Conservation (phyloP, 2,329 filamentous ascomycete genomes). For the Sclerotinia borealis region DNA sequence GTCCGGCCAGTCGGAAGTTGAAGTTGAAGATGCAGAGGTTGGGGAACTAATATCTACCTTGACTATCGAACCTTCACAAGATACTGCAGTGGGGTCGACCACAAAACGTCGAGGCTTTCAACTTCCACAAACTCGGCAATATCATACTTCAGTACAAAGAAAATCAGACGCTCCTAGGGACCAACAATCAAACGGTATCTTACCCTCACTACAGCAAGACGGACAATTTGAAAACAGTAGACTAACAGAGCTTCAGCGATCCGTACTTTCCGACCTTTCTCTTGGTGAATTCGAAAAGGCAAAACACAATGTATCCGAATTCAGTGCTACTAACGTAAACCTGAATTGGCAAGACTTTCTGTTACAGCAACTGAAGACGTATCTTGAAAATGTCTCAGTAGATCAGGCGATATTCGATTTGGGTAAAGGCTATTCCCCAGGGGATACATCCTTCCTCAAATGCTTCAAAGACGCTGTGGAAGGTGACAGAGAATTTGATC, state of each 20-base stretch:
- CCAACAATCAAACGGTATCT: slow-evolving; percentile 5
- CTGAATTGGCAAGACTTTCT: slow-evolving; percentile 23
- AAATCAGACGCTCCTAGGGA: not conserved
- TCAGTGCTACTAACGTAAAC: slow-evolving; percentile 9
- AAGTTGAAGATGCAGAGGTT: not conserved
- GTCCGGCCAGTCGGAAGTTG: slow-evolving; percentile 12
- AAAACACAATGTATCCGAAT: slow-evolving; percentile 11
- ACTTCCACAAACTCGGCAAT: slow-evolving; percentile 9
- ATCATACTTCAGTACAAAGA: slow-evolving; percentile 15
- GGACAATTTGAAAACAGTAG: slow-evolving; percentile 10
- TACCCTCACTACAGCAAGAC: slow-evolving; percentile 3
- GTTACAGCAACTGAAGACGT: slow-evolving; percentile 15
- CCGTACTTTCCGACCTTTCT: slow-evolving; percentile 11
- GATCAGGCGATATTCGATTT: slow-evolving; percentile 33
- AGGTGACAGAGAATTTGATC: slow-evolving; percentile 16
- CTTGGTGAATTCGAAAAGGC: slow-evolving; percentile 21
- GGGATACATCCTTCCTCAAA: slow-evolving; percentile 1
- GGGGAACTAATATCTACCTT: not conserved
- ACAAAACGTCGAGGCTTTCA: slow-evolving; percentile 6
- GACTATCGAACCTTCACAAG: not conserved
- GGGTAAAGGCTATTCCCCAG: slow-evolving; percentile 23
- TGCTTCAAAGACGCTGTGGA: not conserved
- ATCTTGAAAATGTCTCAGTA: slow-evolving; percentile 31
- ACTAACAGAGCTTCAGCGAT: slow-evolving; percentile 11
- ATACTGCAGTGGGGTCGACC: not conserved